Conservation (phyloP, 2,329 filamentous ascomycete species). For the Fusarium devonianum region DNA sequence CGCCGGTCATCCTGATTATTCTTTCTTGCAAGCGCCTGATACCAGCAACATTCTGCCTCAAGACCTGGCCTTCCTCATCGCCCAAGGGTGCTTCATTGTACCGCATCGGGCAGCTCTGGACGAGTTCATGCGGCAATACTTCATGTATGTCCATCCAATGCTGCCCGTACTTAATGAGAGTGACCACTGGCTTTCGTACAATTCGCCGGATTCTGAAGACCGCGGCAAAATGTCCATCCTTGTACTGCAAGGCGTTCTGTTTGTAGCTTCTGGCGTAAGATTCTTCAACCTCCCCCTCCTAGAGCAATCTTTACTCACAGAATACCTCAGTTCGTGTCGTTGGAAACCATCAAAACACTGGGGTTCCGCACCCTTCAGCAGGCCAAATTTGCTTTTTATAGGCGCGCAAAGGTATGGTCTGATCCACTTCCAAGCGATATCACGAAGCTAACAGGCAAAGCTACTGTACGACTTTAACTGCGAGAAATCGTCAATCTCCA, state of each 20-base stretch:
- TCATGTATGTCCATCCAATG: conserved; percentile 42
- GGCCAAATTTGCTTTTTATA: conserved; percentile 37
- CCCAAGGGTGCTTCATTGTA: conserved; percentile 39
- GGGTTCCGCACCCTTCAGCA: conserved; percentile 37
- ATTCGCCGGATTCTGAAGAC: conserved; percentile 11
- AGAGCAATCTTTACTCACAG: background rate
- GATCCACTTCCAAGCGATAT: rapidly evolving
- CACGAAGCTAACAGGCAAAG: background rate
- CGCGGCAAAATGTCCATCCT: conserved; percentile 32
- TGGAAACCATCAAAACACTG: conserved; percentile 26
- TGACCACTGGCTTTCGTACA: conserved; percentile 37
- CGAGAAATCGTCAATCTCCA: conserved; percentile 35
- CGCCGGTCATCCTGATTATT: conserved; percentile 28
- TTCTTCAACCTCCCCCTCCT: rapidly evolving
- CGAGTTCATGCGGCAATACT: conserved; percentile 42
- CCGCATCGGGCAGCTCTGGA: conserved; percentile 35
- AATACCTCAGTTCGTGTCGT: conserved; percentile 24
- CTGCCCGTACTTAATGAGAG: conserved; percentile 39
- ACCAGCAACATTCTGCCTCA: conserved; percentile 32
- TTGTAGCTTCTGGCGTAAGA: conserved; percentile 35
- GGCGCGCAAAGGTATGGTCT: conserved; percentile 30
- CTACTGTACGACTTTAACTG: conserved; percentile 40
- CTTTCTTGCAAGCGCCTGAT: conserved; percentile 35
- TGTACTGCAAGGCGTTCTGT: conserved; percentile 34
- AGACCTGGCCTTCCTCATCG: conserved; percentile 36